Conservation (phyloP, 2,329 filamentous ascomycete genomes). For the Sclerotinia glacialis region DNA sequence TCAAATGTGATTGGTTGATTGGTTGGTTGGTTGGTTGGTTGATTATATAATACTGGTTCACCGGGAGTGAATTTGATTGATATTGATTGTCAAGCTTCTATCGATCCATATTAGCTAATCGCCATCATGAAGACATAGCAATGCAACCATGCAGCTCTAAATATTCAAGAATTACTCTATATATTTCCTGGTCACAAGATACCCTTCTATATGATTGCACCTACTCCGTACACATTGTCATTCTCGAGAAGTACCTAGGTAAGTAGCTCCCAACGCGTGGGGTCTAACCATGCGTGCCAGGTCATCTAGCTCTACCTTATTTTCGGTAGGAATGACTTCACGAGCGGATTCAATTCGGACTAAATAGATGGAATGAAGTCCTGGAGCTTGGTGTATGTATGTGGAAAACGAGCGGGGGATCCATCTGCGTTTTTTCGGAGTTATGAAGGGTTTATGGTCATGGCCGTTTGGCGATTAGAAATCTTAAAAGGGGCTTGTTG, state of each 20-base stretch:
- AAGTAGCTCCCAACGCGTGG: background rate
- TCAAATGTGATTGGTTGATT: background rate
- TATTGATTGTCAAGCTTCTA: too few relatives aligned
- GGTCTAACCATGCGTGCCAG: background rate
- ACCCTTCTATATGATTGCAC: too few relatives aligned
- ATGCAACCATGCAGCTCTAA: too few relatives aligned
- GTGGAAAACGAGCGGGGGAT: background rate
- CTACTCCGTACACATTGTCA: background rate
- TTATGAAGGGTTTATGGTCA: background rate
- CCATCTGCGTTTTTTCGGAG: background rate
- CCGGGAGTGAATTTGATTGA: too few relatives aligned
- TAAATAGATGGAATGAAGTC: too few relatives aligned
- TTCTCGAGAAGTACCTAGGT: background rate
- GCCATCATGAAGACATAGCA: too few relatives aligned
- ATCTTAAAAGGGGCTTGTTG: background rate
- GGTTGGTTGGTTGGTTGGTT: background rate
- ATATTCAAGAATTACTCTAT: too few relatives aligned
- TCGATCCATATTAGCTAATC: too few relatives aligned
- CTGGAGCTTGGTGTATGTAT: background rate
- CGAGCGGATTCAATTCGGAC: conserved; percentile 8
- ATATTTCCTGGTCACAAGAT: too few relatives aligned
- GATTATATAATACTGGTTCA: too few relatives aligned
- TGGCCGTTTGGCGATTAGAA: background rate
- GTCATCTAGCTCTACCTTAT: background rate
- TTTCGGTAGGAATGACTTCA: background rate